A percentile compares a stretch with the other conserved stretches of the same genome.
phyloP scores from a whole-genome alignment of 176 grass and related monocot species.

The barley (Hordeum vulgare) region DNA sequence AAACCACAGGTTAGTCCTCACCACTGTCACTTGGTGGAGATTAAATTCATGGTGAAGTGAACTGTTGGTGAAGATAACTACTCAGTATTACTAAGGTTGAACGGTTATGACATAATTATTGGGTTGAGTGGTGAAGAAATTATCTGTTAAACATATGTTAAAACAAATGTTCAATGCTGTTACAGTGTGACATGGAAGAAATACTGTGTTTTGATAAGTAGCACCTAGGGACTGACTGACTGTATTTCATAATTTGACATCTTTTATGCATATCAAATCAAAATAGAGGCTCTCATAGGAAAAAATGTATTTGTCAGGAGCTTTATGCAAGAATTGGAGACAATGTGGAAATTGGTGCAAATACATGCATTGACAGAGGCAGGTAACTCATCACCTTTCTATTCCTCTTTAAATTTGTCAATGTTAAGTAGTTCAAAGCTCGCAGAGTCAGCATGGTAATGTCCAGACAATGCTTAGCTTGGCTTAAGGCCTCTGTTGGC shows the following conservation, averaged over 20 bases:
- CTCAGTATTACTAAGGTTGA: not conserved
- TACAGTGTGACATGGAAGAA: not conserved
- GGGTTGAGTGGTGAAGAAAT: not conserved
- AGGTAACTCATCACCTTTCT: conserved; percentile 39
- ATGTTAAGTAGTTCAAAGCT: not conserved
- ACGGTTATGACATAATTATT: not conserved
- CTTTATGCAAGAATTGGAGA: not conserved
- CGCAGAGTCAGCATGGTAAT: not conserved
- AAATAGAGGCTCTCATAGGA: not conserved
- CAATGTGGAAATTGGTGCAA: conserved; percentile 71
- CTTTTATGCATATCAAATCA: not conserved
- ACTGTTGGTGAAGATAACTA: not conserved
- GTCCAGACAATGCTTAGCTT: not conserved
- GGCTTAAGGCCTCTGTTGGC: not conserved
- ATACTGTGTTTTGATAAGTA: not conserved
- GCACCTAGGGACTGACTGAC: not conserved
- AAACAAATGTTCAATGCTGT: not conserved
- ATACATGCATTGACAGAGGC: conserved; percentile 92
- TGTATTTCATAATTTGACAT: not conserved
- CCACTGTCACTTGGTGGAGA: not conserved
- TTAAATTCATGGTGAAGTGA: not conserved
- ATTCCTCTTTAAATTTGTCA: not conserved
- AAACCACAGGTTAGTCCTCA: conserved; percentile 57
- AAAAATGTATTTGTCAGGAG: not conserved
- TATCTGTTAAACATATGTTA: not conserved